Base-by-base conservation (phyloP, 148 eudicot species). In the Heliamphora exappendiculata region DNA sequence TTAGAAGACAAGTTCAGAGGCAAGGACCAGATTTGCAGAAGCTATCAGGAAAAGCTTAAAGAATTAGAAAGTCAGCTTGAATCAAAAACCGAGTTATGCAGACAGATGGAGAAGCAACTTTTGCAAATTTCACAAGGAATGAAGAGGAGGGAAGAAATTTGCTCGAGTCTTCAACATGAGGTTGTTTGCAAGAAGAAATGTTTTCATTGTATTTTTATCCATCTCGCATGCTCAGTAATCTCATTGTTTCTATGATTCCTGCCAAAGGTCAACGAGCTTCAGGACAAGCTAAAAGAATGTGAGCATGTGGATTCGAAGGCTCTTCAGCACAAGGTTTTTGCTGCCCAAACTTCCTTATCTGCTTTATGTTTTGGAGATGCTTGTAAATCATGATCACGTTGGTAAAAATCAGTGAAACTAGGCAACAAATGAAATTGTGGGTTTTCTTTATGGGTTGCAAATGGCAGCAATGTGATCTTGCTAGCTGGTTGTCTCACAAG, bases 51-150 rank as follows among this genome's bases (percentile, higher is more conserved):
- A 74, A 91, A 86, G 78, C 85, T 88, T 44, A 85, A 83, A 73
- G 98, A 94, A 71, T 81, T 89, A 8, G 98, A 89, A 80, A 80
- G 83, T 53, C 93, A 91, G 70, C 85, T 92, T 34, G 87, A 86
- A 63, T 67, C 77, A 63, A 92, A 87, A 81, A 55, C 85, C 7
- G 82, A 85, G 44, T 73, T 85, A 58, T 79, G 86, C 68, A 76
- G 77, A 71, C 91, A 87, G 73, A 72, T 83, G 19, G 94, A 92
- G 81, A 90, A 87, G 75, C 89, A 88, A 84, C 78, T 91, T 72
- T 77, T 60, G 58, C 84, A 82, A 64, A 88, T 93, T 78, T 85
- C 89, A 66, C 94, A 90, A 80, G 85, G 78, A 73, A 66, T 89
- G 77, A 87, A 81, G 75, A 93, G 88, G 34, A 88, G 78, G 76